phyloP scores from a whole-genome alignment of 352 stramenopile species.

The Pythium brassicae region DNA sequence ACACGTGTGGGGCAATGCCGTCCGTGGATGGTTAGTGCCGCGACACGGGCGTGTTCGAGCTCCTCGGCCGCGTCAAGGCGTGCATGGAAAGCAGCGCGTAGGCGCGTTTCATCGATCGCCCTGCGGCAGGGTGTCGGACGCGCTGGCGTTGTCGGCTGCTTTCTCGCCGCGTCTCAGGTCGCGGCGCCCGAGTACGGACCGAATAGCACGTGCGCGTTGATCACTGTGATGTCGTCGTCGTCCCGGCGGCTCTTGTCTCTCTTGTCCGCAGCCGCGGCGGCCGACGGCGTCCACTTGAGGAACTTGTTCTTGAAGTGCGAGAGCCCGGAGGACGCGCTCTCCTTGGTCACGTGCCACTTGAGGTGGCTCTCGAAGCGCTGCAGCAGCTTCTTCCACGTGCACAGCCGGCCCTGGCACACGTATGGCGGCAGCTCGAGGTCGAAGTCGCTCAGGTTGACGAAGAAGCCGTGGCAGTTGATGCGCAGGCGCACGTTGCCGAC shows the following conservation, averaged over 20 bases:
- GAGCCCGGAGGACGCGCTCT: conserved; percentile 74
- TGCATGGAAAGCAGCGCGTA: conserved; percentile 48
- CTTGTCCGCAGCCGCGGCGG: neutral
- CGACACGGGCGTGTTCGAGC: conserved; percentile 69
- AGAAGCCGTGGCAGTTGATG: conserved; percentile 85
- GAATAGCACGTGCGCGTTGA: conserved; percentile 74
- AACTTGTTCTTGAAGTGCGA: conserved; percentile 87
- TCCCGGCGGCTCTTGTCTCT: conserved; percentile 69
- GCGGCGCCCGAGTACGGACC: conserved; percentile 59
- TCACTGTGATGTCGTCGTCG: conserved; percentile 44
- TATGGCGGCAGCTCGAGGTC: conserved; percentile 75
- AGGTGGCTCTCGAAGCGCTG: conserved; percentile 82
- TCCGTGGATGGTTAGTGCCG: conserved; percentile 43
- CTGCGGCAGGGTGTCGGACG: too few species aligned
- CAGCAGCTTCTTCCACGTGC: conserved; percentile 74
- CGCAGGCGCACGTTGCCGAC: conserved; percentile 74
- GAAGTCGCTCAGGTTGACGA: conserved; percentile 81
- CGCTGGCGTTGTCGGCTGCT: too few species aligned
- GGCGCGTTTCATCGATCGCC: too few species aligned
- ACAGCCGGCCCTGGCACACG: conserved; percentile 79
- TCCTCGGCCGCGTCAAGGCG: conserved; percentile 55
- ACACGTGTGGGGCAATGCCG: neutral
- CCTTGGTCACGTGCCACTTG: conserved; percentile 80
- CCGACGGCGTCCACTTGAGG: conserved; percentile 68
- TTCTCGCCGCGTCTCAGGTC: too few species aligned